phyloP scores from a whole-genome alignment of 257 asterid species.

The Fraxinus quadrangulata region DNA sequence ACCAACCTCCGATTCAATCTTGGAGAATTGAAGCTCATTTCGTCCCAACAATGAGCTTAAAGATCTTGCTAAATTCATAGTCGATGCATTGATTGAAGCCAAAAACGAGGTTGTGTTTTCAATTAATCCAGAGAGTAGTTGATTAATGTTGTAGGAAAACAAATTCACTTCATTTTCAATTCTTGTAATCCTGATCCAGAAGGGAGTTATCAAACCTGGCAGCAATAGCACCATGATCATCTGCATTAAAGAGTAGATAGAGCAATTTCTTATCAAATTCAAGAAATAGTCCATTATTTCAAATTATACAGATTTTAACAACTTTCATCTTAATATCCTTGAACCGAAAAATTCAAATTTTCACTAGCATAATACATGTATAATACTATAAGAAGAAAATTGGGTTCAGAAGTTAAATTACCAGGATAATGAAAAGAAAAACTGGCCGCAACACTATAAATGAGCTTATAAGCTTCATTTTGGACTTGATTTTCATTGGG shows the following conservation, averaged over 20 bases:
- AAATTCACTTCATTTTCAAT: constrained; percentile 38
- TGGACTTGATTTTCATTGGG: constrained; percentile 9
- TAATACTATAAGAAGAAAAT: background rate
- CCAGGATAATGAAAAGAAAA: constrained; percentile 41
- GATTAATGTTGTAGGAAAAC: constrained; percentile 24
- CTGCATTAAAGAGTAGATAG: constrained; percentile 31
- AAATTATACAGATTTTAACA: background rate
- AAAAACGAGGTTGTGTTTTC: constrained; percentile 30
- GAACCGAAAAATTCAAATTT: background rate
- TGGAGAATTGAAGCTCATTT: constrained; percentile 28
- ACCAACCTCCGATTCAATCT: constrained; percentile 36
- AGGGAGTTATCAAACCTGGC: constrained; percentile 40
- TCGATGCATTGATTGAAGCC: constrained; percentile 38
- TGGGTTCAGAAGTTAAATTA: constrained; percentile 3
- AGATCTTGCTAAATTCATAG: constrained; percentile 34
- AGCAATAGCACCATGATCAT: constrained; percentile 40
- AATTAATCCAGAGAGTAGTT: constrained; percentile 22
- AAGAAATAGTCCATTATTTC: background rate
- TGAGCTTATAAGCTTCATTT: constrained; percentile 36
- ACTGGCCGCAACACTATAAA: constrained; percentile 42
- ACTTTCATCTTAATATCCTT: background rate
- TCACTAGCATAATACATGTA: background rate
- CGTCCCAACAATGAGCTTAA: constrained; percentile 30
- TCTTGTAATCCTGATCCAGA: constrained; percentile 46
- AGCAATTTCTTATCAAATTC: constrained; percentile 1